These are phyloP conservation scores for Termitomyces sp. DNA, from an alignment of 768 basidiomycete genomes.

Conservation along the genomic window DNA sequence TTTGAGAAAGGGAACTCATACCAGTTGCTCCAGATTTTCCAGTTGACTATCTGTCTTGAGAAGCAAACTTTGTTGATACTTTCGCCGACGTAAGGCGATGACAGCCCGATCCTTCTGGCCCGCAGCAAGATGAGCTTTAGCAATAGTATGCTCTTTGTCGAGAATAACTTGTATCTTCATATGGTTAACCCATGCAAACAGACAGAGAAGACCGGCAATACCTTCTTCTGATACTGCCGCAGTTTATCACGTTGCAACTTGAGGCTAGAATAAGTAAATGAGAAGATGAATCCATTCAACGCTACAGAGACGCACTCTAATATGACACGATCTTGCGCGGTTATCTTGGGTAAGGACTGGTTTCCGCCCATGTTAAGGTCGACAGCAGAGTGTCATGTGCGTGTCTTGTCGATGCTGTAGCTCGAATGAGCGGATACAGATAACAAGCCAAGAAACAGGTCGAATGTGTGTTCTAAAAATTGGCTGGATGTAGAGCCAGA, in stretches of 20 bases:
- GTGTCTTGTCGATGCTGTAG: neutral
- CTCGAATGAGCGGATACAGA: neutral
- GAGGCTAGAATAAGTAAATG: conserved; percentile 48
- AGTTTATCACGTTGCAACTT: conserved; percentile 96
- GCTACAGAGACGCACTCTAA: conserved; percentile 69
- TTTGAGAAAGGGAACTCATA: conserved; percentile 29
- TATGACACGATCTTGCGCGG: conserved; percentile 90
- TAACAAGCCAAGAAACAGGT: neutral
- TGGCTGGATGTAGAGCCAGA: neutral
- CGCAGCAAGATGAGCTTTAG: conserved; percentile 71
- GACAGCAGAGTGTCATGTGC: conserved; percentile 1
- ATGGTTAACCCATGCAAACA: neutral
- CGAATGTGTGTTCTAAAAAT: neutral
- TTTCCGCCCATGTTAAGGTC: conserved; percentile 53
- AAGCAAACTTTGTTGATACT: conserved; percentile 90
- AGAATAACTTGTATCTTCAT: conserved; percentile 83
- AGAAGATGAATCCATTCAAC: conserved; percentile 9
- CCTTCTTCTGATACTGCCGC: conserved; percentile 94
- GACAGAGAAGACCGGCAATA: conserved; percentile 20
- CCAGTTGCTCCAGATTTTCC: conserved; percentile 85
- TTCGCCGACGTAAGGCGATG: conserved; percentile 83
- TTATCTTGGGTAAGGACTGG: conserved; percentile 84
- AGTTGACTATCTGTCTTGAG: conserved; percentile 88
- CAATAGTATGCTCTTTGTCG: conserved; percentile 86
- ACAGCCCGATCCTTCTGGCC: conserved; percentile 88